Evolutionary conservation across 2,329 filamentous ascomycete genomes (phyloP), one percentile per base, ranked within the genome.

Genomic region (Cordyceps sp.): DNA sequence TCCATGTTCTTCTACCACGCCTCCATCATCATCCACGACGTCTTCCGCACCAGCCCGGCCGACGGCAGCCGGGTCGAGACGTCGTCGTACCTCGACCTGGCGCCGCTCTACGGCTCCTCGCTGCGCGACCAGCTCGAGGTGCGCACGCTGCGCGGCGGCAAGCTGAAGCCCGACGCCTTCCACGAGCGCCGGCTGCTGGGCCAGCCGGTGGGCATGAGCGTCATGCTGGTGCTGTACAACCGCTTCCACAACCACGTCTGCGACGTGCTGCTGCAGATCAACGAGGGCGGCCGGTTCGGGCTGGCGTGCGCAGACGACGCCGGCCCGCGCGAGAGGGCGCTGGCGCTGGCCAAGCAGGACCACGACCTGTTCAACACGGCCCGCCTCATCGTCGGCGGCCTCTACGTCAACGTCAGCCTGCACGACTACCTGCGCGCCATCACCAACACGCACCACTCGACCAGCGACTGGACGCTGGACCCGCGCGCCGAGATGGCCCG

Each of bases 1-100:
- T 77, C 73, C 42, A 72, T 83, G 55, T 57, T 86, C 13, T 83
- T 82, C 49, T 83, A 84, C 40, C 58, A 81, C 27, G 80, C 78
- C 0, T 72, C 76, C 6, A 77, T 86, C 43, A 52, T 53, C 32
- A 55, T 55, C 10, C 52, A 55, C 17, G 52, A 53, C 17, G 50
- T 54, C 34, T 55, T 55, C 37, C 44, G 48, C 5, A 54, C 52
- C 2, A 70, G 69, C 42, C 68, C 71, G 18, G 57, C 57, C 5
- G 73, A 84, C 47, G 65, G 61, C 44, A 70, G 68, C 34, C 70
- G 67, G 34, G 78, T 72, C 1, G 59, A 72, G 38, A 81, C 75
- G 1, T 83, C 77, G 0, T 83, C 78, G 0, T 85, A 85, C 39
- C 64, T 85, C 17, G 79, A 85, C 44, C 58, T 86, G 2, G 65